Percentiles rank a stretch among this genome's conserved stretches.
Evolutionary conservation across 2,329 filamentous ascomycete genomes (phyloP).

Genomic region (Hyphodiscus sp.): DNA sequence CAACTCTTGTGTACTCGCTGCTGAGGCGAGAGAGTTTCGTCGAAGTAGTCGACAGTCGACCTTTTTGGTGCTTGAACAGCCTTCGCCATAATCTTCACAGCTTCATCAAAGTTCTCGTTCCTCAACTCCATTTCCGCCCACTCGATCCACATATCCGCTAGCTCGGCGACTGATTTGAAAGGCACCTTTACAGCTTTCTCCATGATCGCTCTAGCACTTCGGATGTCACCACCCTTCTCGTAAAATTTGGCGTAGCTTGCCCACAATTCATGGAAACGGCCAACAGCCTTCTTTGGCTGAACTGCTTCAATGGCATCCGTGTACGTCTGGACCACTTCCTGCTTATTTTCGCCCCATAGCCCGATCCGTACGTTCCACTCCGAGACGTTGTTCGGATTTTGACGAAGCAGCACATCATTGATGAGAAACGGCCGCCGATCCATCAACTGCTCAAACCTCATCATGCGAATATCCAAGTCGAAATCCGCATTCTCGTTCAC

Average conservation of each 20-base stretch:
- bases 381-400: conserved; percentile 91
- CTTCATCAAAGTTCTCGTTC: conserved; percentile 91
- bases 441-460: conserved; percentile 97
- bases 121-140: conserved; percentile 98
- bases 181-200: conserved; percentile 97
- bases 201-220: conserved; percentile 85
- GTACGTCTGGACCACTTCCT: conserved; percentile 89
- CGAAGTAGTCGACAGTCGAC: conserved; percentile 98
- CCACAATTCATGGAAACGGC: conserved; percentile 93
- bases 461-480: conserved; percentile 93
- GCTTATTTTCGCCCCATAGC: conserved; percentile 89
- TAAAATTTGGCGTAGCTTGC: conserved; percentile 97
- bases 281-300: conserved; percentile 87
- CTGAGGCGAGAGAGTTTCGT: conserved; percentile 87
- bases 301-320: conserved; percentile 90
- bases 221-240: conserved; percentile 76
- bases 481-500: conserved; percentile 81
- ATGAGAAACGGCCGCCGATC: conserved; percentile 91
- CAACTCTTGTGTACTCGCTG: conserved; percentile 98
- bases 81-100: conserved; percentile 93
- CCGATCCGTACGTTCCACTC: conserved; percentile 98
- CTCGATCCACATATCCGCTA: conserved; percentile 98
- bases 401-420: conserved; percentile 89
- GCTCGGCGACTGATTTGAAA: conserved; percentile 93
- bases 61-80: conserved; percentile 94